Conservation (phyloP, 2,329 filamentous ascomycete genomes). For the Venturia oleaginea region DNA sequence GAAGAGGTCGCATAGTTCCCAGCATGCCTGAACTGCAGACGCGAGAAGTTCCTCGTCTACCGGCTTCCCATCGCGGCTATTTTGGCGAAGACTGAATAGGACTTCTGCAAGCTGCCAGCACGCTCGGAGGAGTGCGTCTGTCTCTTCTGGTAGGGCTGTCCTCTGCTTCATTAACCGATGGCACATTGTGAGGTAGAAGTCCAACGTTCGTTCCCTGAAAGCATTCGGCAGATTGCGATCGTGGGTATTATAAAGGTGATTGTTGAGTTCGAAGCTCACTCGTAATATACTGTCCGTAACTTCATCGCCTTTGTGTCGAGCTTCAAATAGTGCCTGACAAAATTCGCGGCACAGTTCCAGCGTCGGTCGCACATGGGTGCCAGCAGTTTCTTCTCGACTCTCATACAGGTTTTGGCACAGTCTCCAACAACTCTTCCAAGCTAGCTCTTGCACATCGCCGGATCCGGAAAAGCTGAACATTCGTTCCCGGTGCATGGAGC, state of each 20-base stretch:
- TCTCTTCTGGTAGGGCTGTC: slow-evolving; percentile 67
- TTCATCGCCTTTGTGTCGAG: slow-evolving; percentile 68
- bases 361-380: slow-evolving; percentile 61
- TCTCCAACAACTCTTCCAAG: slow-evolving; percentile 92
- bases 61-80: slow-evolving; percentile 60
- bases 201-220: slow-evolving; percentile 80
- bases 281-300: slow-evolving; percentile 75
- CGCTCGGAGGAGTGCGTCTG: slow-evolving; percentile 71
- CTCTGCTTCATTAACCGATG: slow-evolving; percentile 95
- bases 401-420: slow-evolving; percentile 85
- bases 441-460: slow-evolving; percentile 71
- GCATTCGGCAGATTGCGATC: slow-evolving; percentile 74
- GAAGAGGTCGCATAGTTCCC: slow-evolving; percentile 91
- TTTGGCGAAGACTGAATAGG: slow-evolving; percentile 83
- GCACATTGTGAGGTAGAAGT: slow-evolving; percentile 90
- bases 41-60: slow-evolving; percentile 77
- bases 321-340: slow-evolving; percentile 83
- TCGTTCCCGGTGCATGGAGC: slow-evolving; percentile 70
- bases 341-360: slow-evolving; percentile 86
- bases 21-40: slow-evolving; percentile 85
- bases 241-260: slow-evolving; percentile 88
- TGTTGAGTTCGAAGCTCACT: slow-evolving; percentile 92
- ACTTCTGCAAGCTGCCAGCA: slow-evolving; percentile 91
- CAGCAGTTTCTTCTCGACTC: slow-evolving; percentile 61
- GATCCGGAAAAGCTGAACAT: slow-evolving; percentile 68